Evolutionary conservation across 1,284 basidiomycete species (phyloP).

Genomic region (Ustanciosporium gigantosporum): DNA sequence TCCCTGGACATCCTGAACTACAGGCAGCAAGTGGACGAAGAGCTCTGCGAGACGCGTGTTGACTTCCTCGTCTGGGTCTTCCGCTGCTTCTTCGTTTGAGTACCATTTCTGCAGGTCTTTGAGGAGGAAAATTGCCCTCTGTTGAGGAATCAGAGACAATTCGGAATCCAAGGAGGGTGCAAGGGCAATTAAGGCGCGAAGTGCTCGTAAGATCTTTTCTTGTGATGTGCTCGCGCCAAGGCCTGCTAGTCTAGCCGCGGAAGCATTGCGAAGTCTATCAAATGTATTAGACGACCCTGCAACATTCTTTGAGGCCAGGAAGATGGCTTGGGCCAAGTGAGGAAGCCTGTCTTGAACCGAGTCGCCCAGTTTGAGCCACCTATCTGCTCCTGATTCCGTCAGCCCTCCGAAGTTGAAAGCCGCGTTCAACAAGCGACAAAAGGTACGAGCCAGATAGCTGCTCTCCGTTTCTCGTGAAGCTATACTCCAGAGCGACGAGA

Average conservation of each 20-base stretch:
- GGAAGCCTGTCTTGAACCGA: constrained; percentile 21
- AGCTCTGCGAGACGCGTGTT: constrained; percentile 77
- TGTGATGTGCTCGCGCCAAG: constrained; percentile 71
- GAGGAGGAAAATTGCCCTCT: constrained; percentile 84
- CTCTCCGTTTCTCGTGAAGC: constrained; percentile 6
- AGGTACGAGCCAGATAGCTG: constrained; percentile 40
- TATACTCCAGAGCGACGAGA: constrained; percentile 22
- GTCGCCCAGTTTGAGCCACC: constrained; percentile 49
- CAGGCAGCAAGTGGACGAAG: constrained; percentile 78
- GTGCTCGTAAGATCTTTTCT: constrained; percentile 70
- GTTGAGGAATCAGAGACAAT: constrained; percentile 79
- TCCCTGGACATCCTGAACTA: constrained; percentile 83
- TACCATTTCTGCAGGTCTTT: constrained; percentile 85
- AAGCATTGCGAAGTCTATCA: constrained; percentile 83
- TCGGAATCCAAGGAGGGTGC: constrained; percentile 79
- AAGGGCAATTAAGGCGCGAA: constrained; percentile 74
- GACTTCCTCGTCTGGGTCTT: constrained; percentile 71
- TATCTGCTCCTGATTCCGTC: constrained; percentile 34
- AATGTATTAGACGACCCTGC: constrained; percentile 65
- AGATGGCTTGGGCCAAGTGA: constrained; percentile 26
- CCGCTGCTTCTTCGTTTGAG: constrained; percentile 66
- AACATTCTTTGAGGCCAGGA: constrained; percentile 26
- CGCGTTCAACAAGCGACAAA: constrained; percentile 49
- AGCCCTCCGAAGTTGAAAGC: constrained; percentile 49
- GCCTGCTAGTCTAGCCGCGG: constrained; percentile 77